Percentiles rank a stretch among this genome's conserved stretches.
Evolutionary conservation across 1,284 basidiomycete species (phyloP).

Genomic region (Rhodotorula sp.): DNA sequence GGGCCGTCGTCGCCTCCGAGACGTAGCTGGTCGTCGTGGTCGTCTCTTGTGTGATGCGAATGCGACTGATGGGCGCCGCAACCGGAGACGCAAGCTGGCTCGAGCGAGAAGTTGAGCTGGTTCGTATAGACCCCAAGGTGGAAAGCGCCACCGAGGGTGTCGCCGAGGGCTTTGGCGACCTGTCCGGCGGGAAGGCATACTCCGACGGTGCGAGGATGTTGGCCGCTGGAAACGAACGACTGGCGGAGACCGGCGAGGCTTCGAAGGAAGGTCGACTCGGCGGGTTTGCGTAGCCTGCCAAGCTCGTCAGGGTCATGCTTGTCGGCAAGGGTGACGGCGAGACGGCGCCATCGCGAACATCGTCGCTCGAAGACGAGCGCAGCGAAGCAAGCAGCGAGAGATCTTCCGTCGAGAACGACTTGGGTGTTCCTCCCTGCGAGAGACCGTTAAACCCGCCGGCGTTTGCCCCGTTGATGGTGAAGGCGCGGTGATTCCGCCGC

Average conservation of each 20-base stretch:
- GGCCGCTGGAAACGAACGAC: not conserved
- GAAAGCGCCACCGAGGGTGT: not conserved
- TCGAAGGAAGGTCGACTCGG: not conserved
- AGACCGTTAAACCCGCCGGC: not conserved
- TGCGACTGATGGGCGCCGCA: conserved; percentile 4
- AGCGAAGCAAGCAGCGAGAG: conserved; percentile 15
- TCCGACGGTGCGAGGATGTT: not conserved
- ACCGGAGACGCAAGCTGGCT: not conserved
- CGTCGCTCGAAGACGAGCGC: not conserved
- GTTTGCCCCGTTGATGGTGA: conserved; percentile 29
- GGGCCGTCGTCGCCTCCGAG: not conserved
- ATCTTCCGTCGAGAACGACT: conserved; percentile 23
- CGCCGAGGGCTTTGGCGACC: not conserved
- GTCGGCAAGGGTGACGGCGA: not conserved
- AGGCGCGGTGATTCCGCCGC: conserved; percentile 27
- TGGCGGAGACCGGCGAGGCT: not conserved
- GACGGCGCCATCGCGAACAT: not conserved
- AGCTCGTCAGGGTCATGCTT: conserved; percentile 3
- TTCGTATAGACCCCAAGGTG: not conserved
- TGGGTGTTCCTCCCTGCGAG: not conserved
- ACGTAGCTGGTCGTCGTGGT: conserved; percentile 14
- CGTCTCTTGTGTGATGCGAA: conserved; percentile 29
- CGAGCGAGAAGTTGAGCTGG: conserved; percentile 1
- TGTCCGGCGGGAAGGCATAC: conserved; percentile 1
- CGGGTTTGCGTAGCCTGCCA: not conserved